Conservation (phyloP, 805 yeast species). For the Yarrowia deformans region DNA sequence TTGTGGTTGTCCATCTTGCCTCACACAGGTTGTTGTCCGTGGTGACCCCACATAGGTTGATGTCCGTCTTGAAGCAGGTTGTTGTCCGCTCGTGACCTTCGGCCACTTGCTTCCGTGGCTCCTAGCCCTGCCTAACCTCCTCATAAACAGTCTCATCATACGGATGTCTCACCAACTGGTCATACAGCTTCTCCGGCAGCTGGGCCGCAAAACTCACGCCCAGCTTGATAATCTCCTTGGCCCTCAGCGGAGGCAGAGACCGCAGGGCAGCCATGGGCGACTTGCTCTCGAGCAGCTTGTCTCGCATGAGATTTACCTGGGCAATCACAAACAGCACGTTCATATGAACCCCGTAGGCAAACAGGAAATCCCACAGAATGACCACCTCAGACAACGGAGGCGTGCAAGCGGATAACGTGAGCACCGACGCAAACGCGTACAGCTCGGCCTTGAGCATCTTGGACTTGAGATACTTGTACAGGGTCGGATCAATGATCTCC, state of each 20-base stretch:
- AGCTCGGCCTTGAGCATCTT: slow-evolving; percentile 81
- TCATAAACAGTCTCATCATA: slow-evolving; percentile 53
- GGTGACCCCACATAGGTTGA: no score
- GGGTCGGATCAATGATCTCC: slow-evolving; percentile 73
- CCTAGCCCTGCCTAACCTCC: not conserved
- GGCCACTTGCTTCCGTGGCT: not conserved
- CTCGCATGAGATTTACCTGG: slow-evolving; percentile 74
- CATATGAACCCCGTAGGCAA: slow-evolving; percentile 91
- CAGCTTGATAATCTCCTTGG: slow-evolving; percentile 75
- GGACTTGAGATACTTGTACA: slow-evolving; percentile 64
- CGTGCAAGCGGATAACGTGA: slow-evolving; percentile 87
- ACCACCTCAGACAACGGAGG: slow-evolving; percentile 81
- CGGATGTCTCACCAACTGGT: slow-evolving; percentile 67
- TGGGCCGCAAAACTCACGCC: slow-evolving; percentile 81
- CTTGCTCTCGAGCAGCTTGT: slow-evolving; percentile 61
- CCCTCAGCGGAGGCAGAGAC: slow-evolving; percentile 73
- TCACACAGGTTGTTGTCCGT: no score
- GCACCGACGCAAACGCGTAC: slow-evolving; percentile 77
- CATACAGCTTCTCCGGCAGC: slow-evolving; percentile 71
- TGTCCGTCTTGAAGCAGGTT: no score
- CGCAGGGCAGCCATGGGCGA: slow-evolving; percentile 80
- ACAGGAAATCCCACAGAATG: slow-evolving; percentile 85
- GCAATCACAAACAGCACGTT: slow-evolving; percentile 85
- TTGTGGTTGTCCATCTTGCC: no score
- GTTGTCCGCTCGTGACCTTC: no score